Percentiles rank a stretch among this genome's conserved stretches.
phyloP scores from a whole-genome alignment of 805 yeast genomes.

The Sugiyamaella qingdaonensis region DNA sequence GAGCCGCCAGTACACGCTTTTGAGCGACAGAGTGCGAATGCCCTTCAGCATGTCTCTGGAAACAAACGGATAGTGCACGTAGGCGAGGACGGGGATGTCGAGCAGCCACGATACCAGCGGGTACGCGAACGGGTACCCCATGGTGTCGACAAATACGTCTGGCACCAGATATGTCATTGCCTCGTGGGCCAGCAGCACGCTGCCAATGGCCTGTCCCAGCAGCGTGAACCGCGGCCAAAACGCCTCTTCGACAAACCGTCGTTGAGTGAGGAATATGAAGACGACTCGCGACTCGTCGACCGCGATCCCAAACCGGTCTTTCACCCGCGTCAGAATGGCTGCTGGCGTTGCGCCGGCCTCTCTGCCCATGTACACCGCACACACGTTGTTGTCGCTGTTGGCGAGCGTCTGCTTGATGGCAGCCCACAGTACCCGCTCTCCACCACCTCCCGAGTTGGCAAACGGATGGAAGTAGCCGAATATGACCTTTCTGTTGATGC shows the following conservation, averaged over 20 bases:
- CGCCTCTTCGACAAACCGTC: slow-evolving; percentile 60
- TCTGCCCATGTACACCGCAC: slow-evolving; percentile 71
- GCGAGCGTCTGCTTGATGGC: slow-evolving; percentile 71
- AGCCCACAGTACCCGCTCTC: slow-evolving; percentile 95
- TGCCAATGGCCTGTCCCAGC: slow-evolving; percentile 83
- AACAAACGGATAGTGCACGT: slow-evolving; percentile 92
- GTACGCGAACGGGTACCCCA: slow-evolving; percentile 88
- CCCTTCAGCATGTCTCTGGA: slow-evolving; percentile 76
- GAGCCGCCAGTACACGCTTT: slow-evolving; percentile 65
- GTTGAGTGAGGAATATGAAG: slow-evolving; percentile 53
- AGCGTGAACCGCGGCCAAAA: slow-evolving; percentile 80
- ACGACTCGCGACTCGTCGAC: slow-evolving; percentile 50
- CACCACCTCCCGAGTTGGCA: slow-evolving; percentile 97
- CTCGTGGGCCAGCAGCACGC: slow-evolving; percentile 61
- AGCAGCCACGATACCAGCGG: slow-evolving; percentile 55
- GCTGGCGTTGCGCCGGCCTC: slow-evolving; percentile 37
- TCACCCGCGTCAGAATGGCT: slow-evolving; percentile 40
- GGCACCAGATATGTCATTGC: slow-evolving; percentile 68
- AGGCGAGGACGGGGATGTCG: slow-evolving; percentile 73
- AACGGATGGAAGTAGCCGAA: slow-evolving; percentile 94
- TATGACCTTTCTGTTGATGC: slow-evolving; percentile 38
- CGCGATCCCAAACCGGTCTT: slow-evolving; percentile 48
- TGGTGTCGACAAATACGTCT: slow-evolving; percentile 90
- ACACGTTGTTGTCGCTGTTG: slow-evolving; percentile 47
- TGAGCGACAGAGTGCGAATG: slow-evolving; percentile 29